These are phyloP conservation scores for Conoideocrella luteorostrata DNA, from an alignment of 2,329 filamentous ascomycete genomes.

Conservation along the genomic window DNA sequence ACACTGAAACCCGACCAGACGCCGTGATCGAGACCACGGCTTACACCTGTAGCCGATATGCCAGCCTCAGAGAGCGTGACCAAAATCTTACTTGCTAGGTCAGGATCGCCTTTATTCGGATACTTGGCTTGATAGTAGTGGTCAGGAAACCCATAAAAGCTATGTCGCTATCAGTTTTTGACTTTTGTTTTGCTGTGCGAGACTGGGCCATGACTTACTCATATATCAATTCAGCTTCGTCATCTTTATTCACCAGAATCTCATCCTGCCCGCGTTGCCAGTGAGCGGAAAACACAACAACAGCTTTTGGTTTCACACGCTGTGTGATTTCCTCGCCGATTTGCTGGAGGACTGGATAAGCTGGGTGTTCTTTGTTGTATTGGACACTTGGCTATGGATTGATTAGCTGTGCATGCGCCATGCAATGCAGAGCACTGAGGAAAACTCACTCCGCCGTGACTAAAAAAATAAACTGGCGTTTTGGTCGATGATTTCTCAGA, in stretches of 20 bases:
- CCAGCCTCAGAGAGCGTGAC: constrained; percentile 46
- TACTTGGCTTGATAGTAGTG: constrained; percentile 64
- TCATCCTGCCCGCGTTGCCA: constrained; percentile 56
- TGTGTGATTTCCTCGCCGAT: constrained; percentile 66
- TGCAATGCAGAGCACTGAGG: too few relatives aligned
- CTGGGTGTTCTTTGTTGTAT: constrained; percentile 62
- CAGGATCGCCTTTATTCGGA: constrained; percentile 54
- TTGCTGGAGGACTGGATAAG: constrained; percentile 54
- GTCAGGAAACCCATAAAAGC: constrained; percentile 65
- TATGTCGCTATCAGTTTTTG: constrained; percentile 21
- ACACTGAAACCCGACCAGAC: constrained; percentile 64
- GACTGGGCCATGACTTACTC: too few relatives aligned
- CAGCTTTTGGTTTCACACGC: constrained; percentile 62
- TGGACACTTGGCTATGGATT: constrained; percentile 61
- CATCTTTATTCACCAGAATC: constrained; percentile 60
- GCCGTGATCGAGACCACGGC: constrained; percentile 66
- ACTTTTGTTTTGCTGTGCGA: too few relatives aligned
- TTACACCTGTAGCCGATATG: constrained; percentile 52
- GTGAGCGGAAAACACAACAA: constrained; percentile 72
- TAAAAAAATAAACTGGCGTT: constrained; percentile 43
- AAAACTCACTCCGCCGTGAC: constrained; percentile 43
- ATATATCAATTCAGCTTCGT: constrained; percentile 61
- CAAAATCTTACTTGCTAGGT: constrained; percentile 54
- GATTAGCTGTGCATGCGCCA: too few relatives aligned
- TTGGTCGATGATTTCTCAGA: too few relatives aligned